phyloP scores from a whole-genome alignment of 202 grass and related monocot genomes.

The Carex arenaria region DNA sequence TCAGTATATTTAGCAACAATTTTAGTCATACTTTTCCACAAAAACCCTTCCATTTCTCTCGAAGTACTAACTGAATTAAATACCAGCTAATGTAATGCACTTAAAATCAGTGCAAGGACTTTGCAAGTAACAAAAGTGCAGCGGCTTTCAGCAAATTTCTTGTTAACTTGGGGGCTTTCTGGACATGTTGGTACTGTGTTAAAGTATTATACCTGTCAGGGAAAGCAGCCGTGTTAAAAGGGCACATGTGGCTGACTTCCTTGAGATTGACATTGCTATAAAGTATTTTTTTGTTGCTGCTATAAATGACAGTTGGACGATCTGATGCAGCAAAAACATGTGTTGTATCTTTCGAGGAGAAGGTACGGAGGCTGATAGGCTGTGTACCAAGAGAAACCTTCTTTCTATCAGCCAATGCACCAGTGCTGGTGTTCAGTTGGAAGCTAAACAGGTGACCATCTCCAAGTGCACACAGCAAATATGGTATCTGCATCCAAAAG shows the following conservation, averaged over 20 bases:
- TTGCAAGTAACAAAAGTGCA: not conserved
- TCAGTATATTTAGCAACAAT: not conserved
- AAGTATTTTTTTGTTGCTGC: constrained; percentile 96
- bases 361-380: constrained; percentile 86
- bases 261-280: constrained; percentile 99
- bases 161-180: not conserved
- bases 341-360: constrained; percentile 72
- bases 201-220: constrained; percentile 61
- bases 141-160: not conserved
- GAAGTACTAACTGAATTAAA: not conserved
- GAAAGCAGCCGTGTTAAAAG: constrained; percentile 95
- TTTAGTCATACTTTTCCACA: not conserved
- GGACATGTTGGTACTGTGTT: not conserved
- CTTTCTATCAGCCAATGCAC: constrained; percentile 75
- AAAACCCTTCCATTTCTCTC: not conserved
- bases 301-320: constrained; percentile 97
- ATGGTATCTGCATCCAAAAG: constrained; percentile 54
- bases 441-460: constrained; percentile 94
- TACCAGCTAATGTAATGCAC: not conserved
- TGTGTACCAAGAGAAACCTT: constrained; percentile 94
- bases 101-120: not conserved
- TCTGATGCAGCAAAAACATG: constrained; percentile 95
- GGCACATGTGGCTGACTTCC: constrained; percentile 97
- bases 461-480: constrained; percentile 96
- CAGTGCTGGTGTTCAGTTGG: constrained; percentile 55